Conservation (phyloP, 345 rosid genomes). For the Triadica sebifera region DNA sequence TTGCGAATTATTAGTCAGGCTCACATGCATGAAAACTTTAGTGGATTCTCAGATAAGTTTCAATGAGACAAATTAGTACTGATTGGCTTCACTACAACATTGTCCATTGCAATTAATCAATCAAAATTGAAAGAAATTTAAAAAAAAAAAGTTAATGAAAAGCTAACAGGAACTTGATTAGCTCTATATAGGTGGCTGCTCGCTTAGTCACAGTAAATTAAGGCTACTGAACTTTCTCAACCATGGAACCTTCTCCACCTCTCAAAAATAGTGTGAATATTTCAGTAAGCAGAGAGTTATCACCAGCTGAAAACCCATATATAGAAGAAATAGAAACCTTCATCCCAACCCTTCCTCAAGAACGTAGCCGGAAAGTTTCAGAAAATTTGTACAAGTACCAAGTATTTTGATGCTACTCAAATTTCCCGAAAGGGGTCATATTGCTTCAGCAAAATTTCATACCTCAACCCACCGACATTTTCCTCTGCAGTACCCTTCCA, state of each 20-base stretch:
- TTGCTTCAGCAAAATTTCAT: constrained; percentile 13
- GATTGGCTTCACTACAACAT: no score
- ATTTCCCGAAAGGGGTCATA: not conserved
- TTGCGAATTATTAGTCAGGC: no score
- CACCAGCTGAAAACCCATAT: not conserved
- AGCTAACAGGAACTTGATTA: no score
- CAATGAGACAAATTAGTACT: no score
- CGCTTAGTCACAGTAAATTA: no score
- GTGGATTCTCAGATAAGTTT: no score
- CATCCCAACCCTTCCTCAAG: constrained; percentile 2
- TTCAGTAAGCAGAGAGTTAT: no score
- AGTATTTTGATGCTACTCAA: not conserved
- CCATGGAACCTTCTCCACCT: not conserved
- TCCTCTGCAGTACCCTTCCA: not conserved
- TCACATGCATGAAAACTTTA: no score
- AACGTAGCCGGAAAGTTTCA: not conserved
- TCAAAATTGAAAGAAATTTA: no score
- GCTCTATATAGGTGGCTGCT: no score
- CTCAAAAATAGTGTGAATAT: not conserved
- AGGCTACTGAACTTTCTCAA: not conserved
- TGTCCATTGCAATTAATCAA: no score
- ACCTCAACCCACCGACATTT: not conserved
- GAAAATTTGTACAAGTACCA: not conserved
- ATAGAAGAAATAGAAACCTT: not conserved
- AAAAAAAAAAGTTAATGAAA: no score